Evolutionary conservation across 2,329 filamentous ascomycete species (phyloP).

Genomic region (Fulvia fulva): DNA sequence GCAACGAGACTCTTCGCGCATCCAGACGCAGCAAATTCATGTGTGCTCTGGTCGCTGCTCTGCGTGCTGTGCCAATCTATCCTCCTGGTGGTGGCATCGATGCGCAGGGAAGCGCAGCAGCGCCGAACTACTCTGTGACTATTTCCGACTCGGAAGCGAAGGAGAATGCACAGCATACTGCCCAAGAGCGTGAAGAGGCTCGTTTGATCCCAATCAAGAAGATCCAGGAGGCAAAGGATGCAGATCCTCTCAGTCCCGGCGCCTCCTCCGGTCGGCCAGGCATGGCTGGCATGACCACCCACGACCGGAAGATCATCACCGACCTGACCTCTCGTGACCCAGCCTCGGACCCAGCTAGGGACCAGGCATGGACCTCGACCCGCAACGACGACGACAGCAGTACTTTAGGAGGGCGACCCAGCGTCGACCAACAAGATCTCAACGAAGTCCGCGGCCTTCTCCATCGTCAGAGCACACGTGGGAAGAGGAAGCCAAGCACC

Average conservation of each 20-base stretch:
- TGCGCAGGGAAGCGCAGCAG: constrained; percentile 58
- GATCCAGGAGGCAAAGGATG: constrained; percentile 25
- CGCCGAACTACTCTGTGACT: constrained; percentile 76
- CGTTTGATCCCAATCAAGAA: constrained; percentile 58
- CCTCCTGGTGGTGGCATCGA: constrained; percentile 69
- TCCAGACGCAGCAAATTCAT: constrained; percentile 91
- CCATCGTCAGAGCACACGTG: constrained; percentile 42
- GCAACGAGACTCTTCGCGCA: constrained; percentile 72
- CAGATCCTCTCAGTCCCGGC: constrained; percentile 14
- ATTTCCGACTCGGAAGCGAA: constrained; percentile 67
- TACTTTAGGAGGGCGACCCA: constrained; percentile 38
- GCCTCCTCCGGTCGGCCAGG: constrained; percentile 13
- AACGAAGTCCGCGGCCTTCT: constrained; percentile 47
- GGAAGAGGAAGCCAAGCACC: constrained; percentile 38
- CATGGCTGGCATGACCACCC: constrained; percentile 24
- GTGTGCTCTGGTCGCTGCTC: constrained; percentile 80
- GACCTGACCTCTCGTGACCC: constrained; percentile 43
- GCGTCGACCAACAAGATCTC: constrained; percentile 41
- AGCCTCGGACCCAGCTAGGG: constrained; percentile 39
- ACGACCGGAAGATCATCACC: constrained; percentile 38
- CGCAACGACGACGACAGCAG: constrained; percentile 34
- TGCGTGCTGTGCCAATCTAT: constrained; percentile 83
- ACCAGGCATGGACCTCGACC: constrained; percentile 39
- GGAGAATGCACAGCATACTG: constrained; percentile 55
- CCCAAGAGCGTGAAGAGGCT: constrained; percentile 44